Evolutionary conservation across 129 eudicot species (phyloP).

Genomic region (Rutidosis leptorrhynchoides): DNA sequence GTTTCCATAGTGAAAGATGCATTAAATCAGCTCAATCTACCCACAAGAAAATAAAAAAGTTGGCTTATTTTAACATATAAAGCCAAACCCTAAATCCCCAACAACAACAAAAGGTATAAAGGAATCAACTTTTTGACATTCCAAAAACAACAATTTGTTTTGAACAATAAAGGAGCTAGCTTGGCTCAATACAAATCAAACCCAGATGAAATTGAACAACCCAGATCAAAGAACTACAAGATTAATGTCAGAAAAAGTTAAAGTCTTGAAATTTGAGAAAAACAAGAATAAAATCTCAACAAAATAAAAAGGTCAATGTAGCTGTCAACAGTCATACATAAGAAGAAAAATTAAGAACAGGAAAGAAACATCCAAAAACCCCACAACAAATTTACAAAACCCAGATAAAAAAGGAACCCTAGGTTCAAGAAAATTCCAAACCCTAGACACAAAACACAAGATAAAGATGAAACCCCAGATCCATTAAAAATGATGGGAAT

Average conservation of each 20-base stretch:
- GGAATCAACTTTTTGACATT: constrained; percentile 50
- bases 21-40: constrained; percentile 45
- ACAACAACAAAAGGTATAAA: constrained; percentile 39
- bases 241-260: constrained; percentile 22
- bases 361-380: constrained; percentile 27
- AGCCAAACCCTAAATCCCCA: constrained; percentile 37
- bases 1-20: constrained; percentile 99
- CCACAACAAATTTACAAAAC: constrained; percentile 18
- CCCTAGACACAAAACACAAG: constrained; percentile 18
- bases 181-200: constrained; percentile 11
- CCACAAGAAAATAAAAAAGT: constrained; percentile 25
- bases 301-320: constrained; percentile 31
- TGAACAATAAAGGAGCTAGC: constrained; percentile 24
- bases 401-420: constrained; percentile 17
- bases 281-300: constrained; percentile 24
- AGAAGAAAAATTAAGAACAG: constrained; percentile 23
- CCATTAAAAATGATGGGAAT: constrained; percentile 13
- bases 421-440: constrained; percentile 23
- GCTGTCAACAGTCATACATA: constrained; percentile 24
- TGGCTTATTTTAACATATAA: constrained; percentile 48
- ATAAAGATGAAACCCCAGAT: constrained; percentile 26
- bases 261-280: constrained; percentile 23
- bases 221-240: constrained; percentile 14
- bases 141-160: constrained; percentile 46
- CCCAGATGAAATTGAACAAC: constrained; percentile 18